These are phyloP conservation scores for Myriosclerotinia curreyana DNA, from an alignment of 2,329 filamentous ascomycete genomes.

Conservation along the genomic window DNA sequence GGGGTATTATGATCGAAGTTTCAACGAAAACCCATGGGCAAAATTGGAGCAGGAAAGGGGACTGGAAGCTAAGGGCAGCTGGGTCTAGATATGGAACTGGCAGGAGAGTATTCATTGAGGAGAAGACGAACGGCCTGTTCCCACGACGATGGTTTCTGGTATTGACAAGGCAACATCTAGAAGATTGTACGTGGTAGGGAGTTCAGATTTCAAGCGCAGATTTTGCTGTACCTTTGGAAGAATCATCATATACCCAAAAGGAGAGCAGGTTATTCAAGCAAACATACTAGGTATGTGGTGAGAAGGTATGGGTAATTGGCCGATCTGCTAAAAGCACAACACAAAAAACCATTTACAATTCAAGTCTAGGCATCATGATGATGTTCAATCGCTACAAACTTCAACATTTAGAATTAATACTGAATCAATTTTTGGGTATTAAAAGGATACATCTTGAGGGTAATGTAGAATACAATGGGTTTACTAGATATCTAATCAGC, in stretches of 20 bases:
- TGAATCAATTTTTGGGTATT: not conserved
- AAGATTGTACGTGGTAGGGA: not conserved
- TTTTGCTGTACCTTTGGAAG: not conserved
- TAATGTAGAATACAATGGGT: conserved; percentile 37
- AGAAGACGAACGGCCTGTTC: not conserved
- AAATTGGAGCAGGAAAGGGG: conserved; percentile 49
- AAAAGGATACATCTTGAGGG: not conserved
- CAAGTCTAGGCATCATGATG: not conserved
- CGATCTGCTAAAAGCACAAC: not conserved
- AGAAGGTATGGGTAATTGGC: not conserved
- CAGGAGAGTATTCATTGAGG: not conserved
- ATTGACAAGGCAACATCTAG: not conserved
- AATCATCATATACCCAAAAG: not conserved
- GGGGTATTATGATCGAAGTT: conserved; percentile 66
- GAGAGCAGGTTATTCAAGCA: not conserved
- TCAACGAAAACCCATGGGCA: conserved; percentile 72
- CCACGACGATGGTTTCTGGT: not conserved
- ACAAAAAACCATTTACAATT: not conserved
- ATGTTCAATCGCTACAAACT: not conserved
- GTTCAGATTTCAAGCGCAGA: not conserved
- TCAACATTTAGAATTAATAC: not conserved
- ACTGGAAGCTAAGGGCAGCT: conserved; percentile 46
- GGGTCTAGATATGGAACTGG: conserved; percentile 40
- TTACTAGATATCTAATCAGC: conserved; percentile 32
- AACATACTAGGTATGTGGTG: not conserved